These are phyloP conservation scores for Hapsidospora chrysogenum DNA, from an alignment of 495 filamentous ascomycete genomes.

Conservation along the genomic window DNA sequence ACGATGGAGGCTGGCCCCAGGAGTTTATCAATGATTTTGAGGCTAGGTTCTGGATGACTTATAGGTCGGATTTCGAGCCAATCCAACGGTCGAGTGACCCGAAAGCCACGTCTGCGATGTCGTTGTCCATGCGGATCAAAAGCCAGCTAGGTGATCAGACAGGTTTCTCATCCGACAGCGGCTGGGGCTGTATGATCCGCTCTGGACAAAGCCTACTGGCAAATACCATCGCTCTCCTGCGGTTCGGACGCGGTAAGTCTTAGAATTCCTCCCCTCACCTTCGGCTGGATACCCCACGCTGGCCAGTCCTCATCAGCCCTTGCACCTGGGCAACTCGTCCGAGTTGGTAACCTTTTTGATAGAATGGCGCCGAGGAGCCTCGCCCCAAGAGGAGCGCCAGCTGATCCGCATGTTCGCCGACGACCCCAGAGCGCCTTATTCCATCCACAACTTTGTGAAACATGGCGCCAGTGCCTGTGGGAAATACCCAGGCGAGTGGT, in stretches of 20 bases:
- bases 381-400: conserved; percentile 43
- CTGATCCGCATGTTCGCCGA: conserved; percentile 83
- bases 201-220: conserved; percentile 88
- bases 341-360: conserved; percentile 9
- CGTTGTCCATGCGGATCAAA: conserved; percentile 69
- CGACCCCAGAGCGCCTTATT: conserved; percentile 71
- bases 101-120: conserved; percentile 53
- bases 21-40: conserved; percentile 87
- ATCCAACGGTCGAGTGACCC: conserved; percentile 69
- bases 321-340: too few species aligned
- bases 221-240: conserved; percentile 57
- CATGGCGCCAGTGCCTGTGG: conserved; percentile 79
- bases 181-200: conserved; percentile 99
- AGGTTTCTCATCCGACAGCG: conserved; percentile 85
- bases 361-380: conserved; percentile 68
- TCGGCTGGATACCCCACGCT: too few species aligned
- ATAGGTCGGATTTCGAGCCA: conserved; percentile 68
- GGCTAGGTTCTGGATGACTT: conserved; percentile 90
- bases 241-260: conserved; percentile 61
- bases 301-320: too few species aligned
- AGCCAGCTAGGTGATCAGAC: conserved; percentile 62
- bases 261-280: not conserved
- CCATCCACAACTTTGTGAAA: conserved; percentile 85
- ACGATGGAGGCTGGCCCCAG: conserved; percentile 62
- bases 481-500: conserved; percentile 96